Evolutionary conservation across 2,329 filamentous ascomycete genomes (phyloP).

Genomic region (Pyrenophora tritici-repentis): DNA sequence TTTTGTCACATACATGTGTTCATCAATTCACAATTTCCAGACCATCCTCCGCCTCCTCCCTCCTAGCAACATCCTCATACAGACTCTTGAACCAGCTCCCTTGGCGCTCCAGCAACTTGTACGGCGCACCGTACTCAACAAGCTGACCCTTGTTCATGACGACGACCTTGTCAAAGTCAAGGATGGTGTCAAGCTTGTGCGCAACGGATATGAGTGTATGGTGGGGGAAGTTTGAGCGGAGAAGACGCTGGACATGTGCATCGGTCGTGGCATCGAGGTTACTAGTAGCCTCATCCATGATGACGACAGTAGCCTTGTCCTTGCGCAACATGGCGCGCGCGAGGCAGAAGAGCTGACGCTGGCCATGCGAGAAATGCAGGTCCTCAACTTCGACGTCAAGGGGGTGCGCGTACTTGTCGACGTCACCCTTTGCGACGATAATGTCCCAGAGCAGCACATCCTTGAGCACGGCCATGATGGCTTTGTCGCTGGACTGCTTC

Average conservation of each 20-base stretch:
- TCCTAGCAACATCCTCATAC: conserved; percentile 29
- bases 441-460: conserved; percentile 54
- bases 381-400: conserved; percentile 40
- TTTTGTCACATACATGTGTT: no score
- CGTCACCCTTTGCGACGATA: conserved; percentile 42
- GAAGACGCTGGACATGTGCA: conserved; percentile 60
- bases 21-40: conserved; percentile 1
- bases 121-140: conserved; percentile 50
- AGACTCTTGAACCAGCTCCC: conserved; percentile 41
- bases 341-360: conserved; percentile 68
- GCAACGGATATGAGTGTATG: conserved; percentile 66
- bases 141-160: conserved; percentile 58
- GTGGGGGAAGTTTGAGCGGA: conserved; percentile 58
- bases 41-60: background rate
- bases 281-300: conserved; percentile 44
- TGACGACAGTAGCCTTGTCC: conserved; percentile 32
- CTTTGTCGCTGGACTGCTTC: conserved; percentile 43
- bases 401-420: conserved; percentile 38
- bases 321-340: conserved; percentile 60
- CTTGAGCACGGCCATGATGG: conserved; percentile 51
- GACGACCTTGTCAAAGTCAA: conserved; percentile 59
- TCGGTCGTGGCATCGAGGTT: conserved; percentile 63
- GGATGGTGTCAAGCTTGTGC: conserved; percentile 61
- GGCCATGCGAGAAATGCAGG: conserved; percentile 53
- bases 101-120: conserved; percentile 34